Conservation (phyloP, 2,329 filamentous ascomycete genomes). For the Talaromyces funiculosus region DNA sequence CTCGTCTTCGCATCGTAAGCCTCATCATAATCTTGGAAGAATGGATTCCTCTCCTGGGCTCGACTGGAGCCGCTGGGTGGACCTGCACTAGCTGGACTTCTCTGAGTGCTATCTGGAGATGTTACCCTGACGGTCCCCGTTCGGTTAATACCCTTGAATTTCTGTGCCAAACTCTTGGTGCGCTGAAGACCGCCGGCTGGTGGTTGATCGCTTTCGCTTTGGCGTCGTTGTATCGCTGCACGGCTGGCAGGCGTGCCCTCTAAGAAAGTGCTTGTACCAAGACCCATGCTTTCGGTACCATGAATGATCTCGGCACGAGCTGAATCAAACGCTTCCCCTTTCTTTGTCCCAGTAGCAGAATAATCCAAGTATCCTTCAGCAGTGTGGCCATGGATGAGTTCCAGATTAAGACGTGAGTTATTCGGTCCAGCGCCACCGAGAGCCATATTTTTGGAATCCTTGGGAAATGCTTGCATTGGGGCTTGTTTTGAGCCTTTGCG, state of each 20-base stretch:
- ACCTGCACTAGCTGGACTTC: slow-evolving; percentile 23
- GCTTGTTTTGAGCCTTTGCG: slow-evolving; percentile 73
- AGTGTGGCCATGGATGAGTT: slow-evolving; percentile 77
- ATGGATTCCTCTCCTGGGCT: slow-evolving; percentile 62
- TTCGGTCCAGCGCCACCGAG: slow-evolving; percentile 82
- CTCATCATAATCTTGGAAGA: slow-evolving; percentile 72
- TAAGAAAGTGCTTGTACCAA: slow-evolving; percentile 92
- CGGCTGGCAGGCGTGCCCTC: slow-evolving; percentile 86
- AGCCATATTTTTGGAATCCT: slow-evolving; percentile 85
- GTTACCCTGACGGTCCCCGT: slow-evolving; percentile 54
- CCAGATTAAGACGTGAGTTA: slow-evolving; percentile 74
- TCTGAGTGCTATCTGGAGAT: slow-evolving; percentile 47
- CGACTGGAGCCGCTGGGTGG: slow-evolving; percentile 31
- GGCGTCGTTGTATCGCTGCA: slow-evolving; percentile 67
- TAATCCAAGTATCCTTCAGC: slow-evolving; percentile 87
- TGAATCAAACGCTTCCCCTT: slow-evolving; percentile 57
- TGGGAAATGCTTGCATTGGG: slow-evolving; percentile 94
- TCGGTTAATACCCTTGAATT: slow-evolving; percentile 76
- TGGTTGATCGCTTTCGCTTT: slow-evolving; percentile 59
- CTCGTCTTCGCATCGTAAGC: slow-evolving; percentile 61
- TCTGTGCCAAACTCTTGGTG: slow-evolving; percentile 92
- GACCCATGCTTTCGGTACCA: slow-evolving; percentile 72
- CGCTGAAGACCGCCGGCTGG: slow-evolving; percentile 61
- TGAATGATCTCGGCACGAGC: slow-evolving; percentile 67
- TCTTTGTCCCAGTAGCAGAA: slow-evolving; percentile 43